Conservation (phyloP, 106 monocot genomes). For the Dactylorhiza incarnata region DNA sequence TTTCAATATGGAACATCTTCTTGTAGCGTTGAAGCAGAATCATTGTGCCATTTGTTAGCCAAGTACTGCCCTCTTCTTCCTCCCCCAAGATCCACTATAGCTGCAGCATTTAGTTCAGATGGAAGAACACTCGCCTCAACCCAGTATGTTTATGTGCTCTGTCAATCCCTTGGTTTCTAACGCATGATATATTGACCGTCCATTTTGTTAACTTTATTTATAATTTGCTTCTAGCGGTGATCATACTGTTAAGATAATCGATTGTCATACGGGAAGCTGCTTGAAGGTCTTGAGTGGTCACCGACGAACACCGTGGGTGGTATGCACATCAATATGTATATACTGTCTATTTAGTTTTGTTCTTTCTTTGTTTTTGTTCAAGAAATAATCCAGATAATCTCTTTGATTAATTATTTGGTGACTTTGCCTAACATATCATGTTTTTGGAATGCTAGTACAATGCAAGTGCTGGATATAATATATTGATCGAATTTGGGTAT, state of each 20-base stretch:
- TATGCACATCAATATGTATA: slow-evolving; percentile 29
- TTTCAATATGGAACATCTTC: neutral
- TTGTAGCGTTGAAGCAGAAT: slow-evolving; percentile 85
- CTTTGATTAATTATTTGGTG: neutral
- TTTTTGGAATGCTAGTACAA: slow-evolving; percentile 4
- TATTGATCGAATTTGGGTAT: neutral
- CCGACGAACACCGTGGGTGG: slow-evolving; percentile 99
- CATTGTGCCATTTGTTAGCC: slow-evolving; percentile 71
- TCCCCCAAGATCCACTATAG: slow-evolving; percentile 96
- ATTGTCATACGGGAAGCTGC: slow-evolving; percentile 79
- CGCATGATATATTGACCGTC: neutral
- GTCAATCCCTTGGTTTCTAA: neutral
- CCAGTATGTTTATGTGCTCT: slow-evolving; percentile 48
- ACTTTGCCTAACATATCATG: neutral
- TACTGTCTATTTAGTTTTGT: neutral
- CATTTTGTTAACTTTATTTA: neutral
- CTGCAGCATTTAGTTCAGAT: slow-evolving; percentile 94
- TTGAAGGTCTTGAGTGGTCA: slow-evolving; percentile 90
- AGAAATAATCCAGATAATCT: neutral
- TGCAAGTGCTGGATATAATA: slow-evolving; percentile 1
- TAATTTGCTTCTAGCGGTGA: slow-evolving; percentile 61
- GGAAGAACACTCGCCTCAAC: slow-evolving; percentile 95
- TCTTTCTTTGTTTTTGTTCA: neutral
- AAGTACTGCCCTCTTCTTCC: slow-evolving; percentile 90
- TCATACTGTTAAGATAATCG: slow-evolving; percentile 95